Evolutionary conservation across 2,329 filamentous ascomycete genomes (phyloP).

Genomic region (Phyllosticta citribraziliensis): DNA sequence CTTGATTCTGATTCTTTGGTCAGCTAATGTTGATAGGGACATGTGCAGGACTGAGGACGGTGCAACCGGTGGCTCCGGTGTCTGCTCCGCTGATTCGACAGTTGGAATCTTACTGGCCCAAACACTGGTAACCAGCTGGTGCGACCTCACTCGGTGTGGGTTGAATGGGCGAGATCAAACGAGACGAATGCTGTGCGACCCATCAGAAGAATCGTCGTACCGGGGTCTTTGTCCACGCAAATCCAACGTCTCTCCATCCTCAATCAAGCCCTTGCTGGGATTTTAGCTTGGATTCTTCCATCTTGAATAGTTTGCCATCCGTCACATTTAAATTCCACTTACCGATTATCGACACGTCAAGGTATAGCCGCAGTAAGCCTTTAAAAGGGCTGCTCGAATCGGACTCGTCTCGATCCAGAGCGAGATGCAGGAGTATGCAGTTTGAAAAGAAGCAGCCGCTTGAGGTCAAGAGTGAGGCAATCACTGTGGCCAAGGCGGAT

Average conservation of each 20-base stretch:
- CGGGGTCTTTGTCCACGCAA: neutral
- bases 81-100: neutral
- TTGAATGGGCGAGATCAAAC: neutral
- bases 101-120: neutral
- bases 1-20: neutral
- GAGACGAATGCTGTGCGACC: neutral
- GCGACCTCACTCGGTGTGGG: neutral
- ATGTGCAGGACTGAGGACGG: neutral
- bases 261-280: neutral
- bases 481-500: neutral
- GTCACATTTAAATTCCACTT: neutral
- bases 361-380: neutral
- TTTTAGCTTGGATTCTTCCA: neutral
- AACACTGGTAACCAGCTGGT: neutral
- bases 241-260: neutral
- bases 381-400: neutral
- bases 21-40: neutral
- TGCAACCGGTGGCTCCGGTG: neutral
- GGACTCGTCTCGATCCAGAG: neutral
- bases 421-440: neutral
- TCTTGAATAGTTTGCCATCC: neutral
- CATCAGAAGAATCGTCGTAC: neutral
- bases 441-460: neutral
- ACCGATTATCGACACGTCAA: neutral
- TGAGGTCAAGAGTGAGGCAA: constrained; percentile 1